A percentile compares a stretch with the other conserved stretches of the same genome.
Conservation (phyloP, 179 eudicot species). For the Carnegiea gigantea region DNA sequence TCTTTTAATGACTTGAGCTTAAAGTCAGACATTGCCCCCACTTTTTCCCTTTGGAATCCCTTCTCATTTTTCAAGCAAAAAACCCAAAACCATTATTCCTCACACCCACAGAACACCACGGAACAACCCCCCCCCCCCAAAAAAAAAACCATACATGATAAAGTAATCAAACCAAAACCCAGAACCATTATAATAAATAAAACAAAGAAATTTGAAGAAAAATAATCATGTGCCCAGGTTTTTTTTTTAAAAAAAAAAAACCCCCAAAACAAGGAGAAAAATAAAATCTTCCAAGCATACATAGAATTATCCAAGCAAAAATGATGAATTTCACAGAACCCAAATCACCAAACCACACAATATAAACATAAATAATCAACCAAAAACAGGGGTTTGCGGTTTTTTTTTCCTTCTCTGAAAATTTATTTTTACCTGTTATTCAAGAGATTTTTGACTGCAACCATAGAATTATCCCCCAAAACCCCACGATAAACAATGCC, state of each 20-base stretch:
- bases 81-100: constrained; percentile 3
- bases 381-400: neutral
- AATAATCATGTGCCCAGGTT: neutral
- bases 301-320: constrained; percentile 14
- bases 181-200: neutral
- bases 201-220: neutral
- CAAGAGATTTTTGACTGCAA: constrained; percentile 83
- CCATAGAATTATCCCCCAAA: constrained; percentile 60
- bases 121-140: neutral
- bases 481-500: constrained; percentile 82
- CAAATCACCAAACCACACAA: neutral
- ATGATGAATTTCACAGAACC: neutral
- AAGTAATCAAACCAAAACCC: neutral
- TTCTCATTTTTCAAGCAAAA: neutral
- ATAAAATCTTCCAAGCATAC: neutral
- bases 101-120: neutral
- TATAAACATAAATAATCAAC: no score
- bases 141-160: neutral
- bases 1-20: neutral
- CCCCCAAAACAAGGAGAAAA: neutral
- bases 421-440: constrained; percentile 55
- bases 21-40: neutral
- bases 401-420: neutral
- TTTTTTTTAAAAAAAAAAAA: neutral
- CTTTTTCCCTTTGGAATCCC: neutral